Base-by-base conservation (phyloP, 257 asterid species). In the Solanum rostratum region DNA sequence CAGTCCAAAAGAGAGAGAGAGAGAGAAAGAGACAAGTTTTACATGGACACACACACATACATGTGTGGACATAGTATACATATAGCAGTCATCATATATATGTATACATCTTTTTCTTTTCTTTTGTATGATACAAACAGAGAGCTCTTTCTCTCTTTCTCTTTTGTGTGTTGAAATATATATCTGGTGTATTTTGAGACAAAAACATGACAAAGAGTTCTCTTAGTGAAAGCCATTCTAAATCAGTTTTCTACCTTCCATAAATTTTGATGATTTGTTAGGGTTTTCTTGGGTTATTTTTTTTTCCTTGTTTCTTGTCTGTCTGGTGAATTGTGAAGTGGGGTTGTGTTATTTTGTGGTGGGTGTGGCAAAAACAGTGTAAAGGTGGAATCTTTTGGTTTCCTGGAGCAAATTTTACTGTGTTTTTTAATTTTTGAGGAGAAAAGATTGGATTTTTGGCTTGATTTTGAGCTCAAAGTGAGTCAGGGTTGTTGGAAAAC, bases 171-270 rank as follows among this genome's bases (percentile, higher is more conserved):
- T n/a, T 7, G 73, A 29, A 20, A 46, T 79, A 74, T 74, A 46
- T 74, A 74, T 65, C 73, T 86, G 20, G 82, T 81, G 59, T 55
- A 74, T 84, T 63, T 85, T 86, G 86, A 84, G 89, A 88, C 90
- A 88, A 80, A 86, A 86, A 86, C 84, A 88, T 88, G 90, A 88
- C 90, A 88, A 86, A 76, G 84, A 69, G 85, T 79, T 84, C 81
- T 74, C 7, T 76, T 74, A 84, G 87, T 55, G 79, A 86, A 86
- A 88, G 66, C n/a, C 37, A 81, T 69, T 37, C 73, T 86, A n/a
- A 33, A 70, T 71, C 22, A 62, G 50, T 54, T 82, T 39, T 54
- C 43, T 79, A 49, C 83, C 55, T 79, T 85, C 73, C 85, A 50
- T 22, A 33, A 59, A 53, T 82, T 49, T 53, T 79, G 80, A 63